Base-by-base conservation (phyloP, 768 basidiomycete genomes). In the Lentinula detonsa region DNA sequence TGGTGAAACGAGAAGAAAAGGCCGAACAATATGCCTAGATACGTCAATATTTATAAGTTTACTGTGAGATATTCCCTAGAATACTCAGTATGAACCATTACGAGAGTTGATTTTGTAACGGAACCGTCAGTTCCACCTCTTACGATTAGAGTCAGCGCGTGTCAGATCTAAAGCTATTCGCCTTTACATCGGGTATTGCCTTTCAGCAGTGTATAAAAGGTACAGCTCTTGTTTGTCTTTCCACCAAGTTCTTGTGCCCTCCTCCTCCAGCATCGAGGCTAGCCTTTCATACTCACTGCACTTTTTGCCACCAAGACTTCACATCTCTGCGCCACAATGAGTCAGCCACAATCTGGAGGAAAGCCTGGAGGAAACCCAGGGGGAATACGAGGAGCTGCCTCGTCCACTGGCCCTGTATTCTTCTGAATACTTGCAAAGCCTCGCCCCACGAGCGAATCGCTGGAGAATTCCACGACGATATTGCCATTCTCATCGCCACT, bases 371-470 rank as follows among this genome's bases (percentile, higher is more conserved):
- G 73, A 23, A 33, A 74, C 46, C 74, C 74, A 57, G 75, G 75
- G 23, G 75, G 77, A 11, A 78, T 86, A 59, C 78, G 78, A 60
- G 78, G 78, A 15, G 76, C 76, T 49, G 84, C 85, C 48, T 75
- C 79, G 43, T 70, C 76, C 16, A 78, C 75, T 33, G 85, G 80
- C 48, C 76, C 85, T 52, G 79, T 84, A 39, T 85, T 87, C 75
- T 87, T 87, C 75, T 87, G 70, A 76, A 73, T 65, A 18, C 46
- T 13, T 28, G 13, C 37, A 8, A 18, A 15, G 3, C 46, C 21
- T 23, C 21, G 46, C 21, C 31, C 5, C 28, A 51, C 34, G 28
- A 51, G 31, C 28, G 15, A 4, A 31, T 28, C 18, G n/a, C 7
- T 23, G n/a, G 18, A 8, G 21, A 23, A 10, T 7, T 23, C 46